These are phyloP conservation scores for Venustampulla echinocandica DNA, from an alignment of 495 filamentous ascomycete genomes.

Conservation along the genomic window DNA sequence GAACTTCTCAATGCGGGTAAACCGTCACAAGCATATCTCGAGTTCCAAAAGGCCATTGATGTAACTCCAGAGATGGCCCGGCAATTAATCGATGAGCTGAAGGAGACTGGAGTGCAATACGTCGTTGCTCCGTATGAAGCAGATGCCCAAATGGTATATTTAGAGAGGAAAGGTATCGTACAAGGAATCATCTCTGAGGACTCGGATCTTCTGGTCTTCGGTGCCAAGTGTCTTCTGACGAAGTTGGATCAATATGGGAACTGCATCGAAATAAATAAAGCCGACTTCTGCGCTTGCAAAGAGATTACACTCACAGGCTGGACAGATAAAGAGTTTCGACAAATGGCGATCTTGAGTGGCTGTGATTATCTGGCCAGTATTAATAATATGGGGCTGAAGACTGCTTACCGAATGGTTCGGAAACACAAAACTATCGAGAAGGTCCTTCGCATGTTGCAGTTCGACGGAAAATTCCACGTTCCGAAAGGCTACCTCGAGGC, in stretches of 20 bases:
- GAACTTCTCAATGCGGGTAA: constrained; percentile 75
- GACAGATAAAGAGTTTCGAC: constrained; percentile 83
- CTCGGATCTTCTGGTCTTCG: constrained; percentile 93
- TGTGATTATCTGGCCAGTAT: constrained; percentile 91
- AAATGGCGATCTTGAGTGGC: constrained; percentile 96
- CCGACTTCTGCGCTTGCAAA: constrained; percentile 76
- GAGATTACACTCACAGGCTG: constrained; percentile 86
- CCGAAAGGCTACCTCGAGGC: constrained; percentile 67
- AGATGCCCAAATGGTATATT: constrained; percentile 89
- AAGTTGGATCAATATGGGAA: constrained; percentile 93
- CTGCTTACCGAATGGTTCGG: constrained; percentile 79
- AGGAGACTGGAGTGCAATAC: constrained; percentile 68
- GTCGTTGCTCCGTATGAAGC: constrained; percentile 97
- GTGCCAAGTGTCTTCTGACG: constrained; percentile 79
- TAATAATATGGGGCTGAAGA: constrained; percentile 81
- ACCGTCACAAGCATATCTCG: constrained; percentile 67
- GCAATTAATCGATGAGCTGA: constrained; percentile 84
- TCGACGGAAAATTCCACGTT: constrained; percentile 75
- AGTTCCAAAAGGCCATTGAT: constrained; percentile 93
- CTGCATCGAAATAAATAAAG: constrained; percentile 81
- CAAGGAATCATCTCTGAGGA: constrained; percentile 90
- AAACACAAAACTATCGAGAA: constrained; percentile 82
- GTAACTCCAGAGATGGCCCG: constrained; percentile 94
- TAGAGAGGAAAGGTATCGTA: constrained; percentile 77
- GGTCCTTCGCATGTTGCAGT: constrained; percentile 70